Conservation (phyloP, 2,329 filamentous ascomycete species). For the Metarhizium album region DNA sequence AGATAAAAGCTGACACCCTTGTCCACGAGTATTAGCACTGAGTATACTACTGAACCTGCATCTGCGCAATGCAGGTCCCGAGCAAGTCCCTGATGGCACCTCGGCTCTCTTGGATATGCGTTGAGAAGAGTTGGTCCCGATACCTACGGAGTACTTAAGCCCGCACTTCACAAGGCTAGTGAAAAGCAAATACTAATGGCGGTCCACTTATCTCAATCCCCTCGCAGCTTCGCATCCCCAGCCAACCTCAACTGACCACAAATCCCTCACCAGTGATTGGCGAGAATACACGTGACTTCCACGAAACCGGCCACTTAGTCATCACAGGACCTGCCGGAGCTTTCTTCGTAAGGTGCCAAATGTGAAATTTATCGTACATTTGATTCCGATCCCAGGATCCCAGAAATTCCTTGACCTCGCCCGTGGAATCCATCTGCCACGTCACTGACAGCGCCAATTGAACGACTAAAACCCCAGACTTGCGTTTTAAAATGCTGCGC, state of each 20-base stretch:
- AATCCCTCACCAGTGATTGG: not conserved
- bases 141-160: no score
- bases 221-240: not conserved
- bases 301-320: conserved; percentile 9
- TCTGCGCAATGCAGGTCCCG: no score
- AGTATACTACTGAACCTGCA: no score
- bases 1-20: no score
- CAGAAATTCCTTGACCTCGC: conserved; percentile 13
- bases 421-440: conserved; percentile 10
- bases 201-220: no score
- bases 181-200: no score
- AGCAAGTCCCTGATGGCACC: no score
- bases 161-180: no score
- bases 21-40: no score
- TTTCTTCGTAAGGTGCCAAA: conserved; percentile 8
- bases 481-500: conserved; percentile 38
- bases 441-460: conserved; percentile 23
- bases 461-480: conserved; percentile 12
- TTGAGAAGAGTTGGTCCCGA: no score
- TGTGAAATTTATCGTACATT: conserved; percentile 19
- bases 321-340: conserved; percentile 14
- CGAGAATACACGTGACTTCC: not conserved
- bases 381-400: conserved; percentile 14
- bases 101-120: no score
- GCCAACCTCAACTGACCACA: not conserved